Conservation (phyloP, 257 asterid genomes). For the Solanum chiquidenum region DNA sequence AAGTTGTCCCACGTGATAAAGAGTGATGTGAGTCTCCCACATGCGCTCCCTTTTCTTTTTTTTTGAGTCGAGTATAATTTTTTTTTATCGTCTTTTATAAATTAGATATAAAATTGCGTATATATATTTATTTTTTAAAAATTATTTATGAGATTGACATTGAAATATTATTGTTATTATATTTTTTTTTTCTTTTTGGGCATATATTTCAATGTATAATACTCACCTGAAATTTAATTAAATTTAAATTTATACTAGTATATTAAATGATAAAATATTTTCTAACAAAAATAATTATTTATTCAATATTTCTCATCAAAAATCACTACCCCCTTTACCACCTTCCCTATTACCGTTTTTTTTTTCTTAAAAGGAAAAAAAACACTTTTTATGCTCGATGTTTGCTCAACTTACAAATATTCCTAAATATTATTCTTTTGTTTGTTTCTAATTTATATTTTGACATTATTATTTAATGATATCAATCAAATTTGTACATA, state of each 20-base stretch:
- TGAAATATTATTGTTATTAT: not conserved
- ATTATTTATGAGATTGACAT: not conserved
- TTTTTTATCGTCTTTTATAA: too few species aligned
- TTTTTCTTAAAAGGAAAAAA: not conserved
- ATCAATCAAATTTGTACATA: not conserved
- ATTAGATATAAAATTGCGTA: too few species aligned
- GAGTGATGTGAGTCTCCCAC: constrained; percentile 19
- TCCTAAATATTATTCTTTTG: not conserved
- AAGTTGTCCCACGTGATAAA: constrained; percentile 42
- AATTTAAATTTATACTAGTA: not conserved
- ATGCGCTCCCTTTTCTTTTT: constrained; percentile 1
- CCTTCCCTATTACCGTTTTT: not conserved
- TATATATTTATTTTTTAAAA: too few species aligned
- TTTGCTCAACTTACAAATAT: not conserved
- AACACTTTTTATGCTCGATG: not conserved
- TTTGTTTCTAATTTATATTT: not conserved
- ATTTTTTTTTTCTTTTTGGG: not conserved
- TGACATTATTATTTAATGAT: not conserved
- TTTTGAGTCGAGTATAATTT: too few species aligned
- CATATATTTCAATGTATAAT: not conserved
- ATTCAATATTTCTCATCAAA: not conserved
- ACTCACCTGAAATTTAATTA: not conserved
- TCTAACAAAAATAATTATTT: not conserved
- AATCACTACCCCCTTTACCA: not conserved
- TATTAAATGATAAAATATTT: not conserved